Conservation (phyloP, 2,329 filamentous ascomycete species). For the Laburnicola sp. region DNA sequence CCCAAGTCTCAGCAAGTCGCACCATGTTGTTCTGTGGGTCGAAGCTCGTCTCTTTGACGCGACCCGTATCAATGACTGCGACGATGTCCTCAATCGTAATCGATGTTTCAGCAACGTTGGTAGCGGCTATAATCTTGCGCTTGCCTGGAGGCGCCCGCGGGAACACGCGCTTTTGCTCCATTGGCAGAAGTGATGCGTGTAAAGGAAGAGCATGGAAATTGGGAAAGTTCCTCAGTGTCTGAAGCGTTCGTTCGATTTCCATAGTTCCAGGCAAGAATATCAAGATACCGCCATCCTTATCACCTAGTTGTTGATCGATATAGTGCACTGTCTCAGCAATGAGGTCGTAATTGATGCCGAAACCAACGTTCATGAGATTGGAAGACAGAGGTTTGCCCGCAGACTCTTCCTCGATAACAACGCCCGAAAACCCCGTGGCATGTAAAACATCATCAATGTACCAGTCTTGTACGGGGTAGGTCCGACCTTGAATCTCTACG, state of each 20-base stretch:
- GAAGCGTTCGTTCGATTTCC: constrained; percentile 84
- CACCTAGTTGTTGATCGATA: constrained; percentile 76
- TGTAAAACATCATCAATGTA: constrained; percentile 87
- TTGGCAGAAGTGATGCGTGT: constrained; percentile 87
- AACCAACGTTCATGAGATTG: constrained; percentile 56
- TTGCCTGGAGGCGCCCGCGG: constrained; percentile 73
- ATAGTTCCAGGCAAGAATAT: constrained; percentile 91
- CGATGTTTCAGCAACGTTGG: constrained; percentile 96
- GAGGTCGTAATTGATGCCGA: constrained; percentile 88
- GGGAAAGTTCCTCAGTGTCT: constrained; percentile 65
- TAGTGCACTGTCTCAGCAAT: constrained; percentile 76
- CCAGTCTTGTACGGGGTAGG: constrained; percentile 85
- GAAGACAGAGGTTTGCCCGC: constrained; percentile 50
- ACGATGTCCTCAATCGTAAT: constrained; percentile 98
- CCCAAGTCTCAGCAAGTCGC: constrained; percentile 92
- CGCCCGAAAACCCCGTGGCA: constrained; percentile 70
- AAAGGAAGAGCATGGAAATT: constrained; percentile 80
- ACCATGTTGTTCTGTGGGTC: constrained; percentile 93
- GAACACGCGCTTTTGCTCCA: constrained; percentile 88
- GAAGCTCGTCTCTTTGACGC: constrained; percentile 95
- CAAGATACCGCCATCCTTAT: constrained; percentile 82
- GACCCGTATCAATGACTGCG: constrained; percentile 90
- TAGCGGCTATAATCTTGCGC: constrained; percentile 90
- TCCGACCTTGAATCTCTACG: constrained; percentile 86
- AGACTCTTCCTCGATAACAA: constrained; percentile 55